Conservation (phyloP, 2,329 filamentous ascomycete species). For the Colletotrichum noveboracense region DNA sequence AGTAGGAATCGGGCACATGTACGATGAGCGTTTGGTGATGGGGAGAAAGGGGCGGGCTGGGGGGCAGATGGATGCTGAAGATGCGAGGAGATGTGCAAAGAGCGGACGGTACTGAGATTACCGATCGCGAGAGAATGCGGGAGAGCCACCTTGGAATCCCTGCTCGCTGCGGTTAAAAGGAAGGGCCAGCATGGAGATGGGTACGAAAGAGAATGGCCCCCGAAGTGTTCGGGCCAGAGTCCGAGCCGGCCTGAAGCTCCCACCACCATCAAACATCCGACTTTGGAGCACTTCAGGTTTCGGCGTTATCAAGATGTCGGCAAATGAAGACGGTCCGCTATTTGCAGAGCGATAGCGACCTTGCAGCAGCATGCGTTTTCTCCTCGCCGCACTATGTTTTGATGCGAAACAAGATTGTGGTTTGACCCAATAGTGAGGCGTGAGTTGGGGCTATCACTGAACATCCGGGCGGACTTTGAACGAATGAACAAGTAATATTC, state of each 20-base stretch:
- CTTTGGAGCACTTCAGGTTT: neutral
- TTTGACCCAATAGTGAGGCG: neutral
- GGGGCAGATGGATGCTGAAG: neutral
- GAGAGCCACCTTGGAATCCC: neutral
- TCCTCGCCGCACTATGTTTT: neutral
- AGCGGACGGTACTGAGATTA: neutral
- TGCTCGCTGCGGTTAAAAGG: neutral
- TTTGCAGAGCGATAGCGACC: neutral
- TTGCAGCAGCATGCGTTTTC: neutral
- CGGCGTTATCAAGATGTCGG: neutral
- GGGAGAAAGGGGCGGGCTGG: neutral
- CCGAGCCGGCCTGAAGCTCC: neutral
- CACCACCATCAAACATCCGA: neutral
- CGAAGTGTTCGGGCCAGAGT: neutral
- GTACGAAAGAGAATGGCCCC: neutral
- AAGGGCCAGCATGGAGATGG: neutral
- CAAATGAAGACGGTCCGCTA: neutral
- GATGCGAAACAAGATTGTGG: neutral
- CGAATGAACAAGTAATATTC: neutral
- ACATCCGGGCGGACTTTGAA: neutral
- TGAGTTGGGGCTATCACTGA: neutral
- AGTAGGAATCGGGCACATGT: neutral
- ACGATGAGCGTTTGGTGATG: neutral
- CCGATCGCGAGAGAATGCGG: neutral
- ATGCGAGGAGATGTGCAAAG: neutral